Base-by-base conservation (phyloP, 2,329 filamentous ascomycete genomes). In the Penicillium glabrum region DNA sequence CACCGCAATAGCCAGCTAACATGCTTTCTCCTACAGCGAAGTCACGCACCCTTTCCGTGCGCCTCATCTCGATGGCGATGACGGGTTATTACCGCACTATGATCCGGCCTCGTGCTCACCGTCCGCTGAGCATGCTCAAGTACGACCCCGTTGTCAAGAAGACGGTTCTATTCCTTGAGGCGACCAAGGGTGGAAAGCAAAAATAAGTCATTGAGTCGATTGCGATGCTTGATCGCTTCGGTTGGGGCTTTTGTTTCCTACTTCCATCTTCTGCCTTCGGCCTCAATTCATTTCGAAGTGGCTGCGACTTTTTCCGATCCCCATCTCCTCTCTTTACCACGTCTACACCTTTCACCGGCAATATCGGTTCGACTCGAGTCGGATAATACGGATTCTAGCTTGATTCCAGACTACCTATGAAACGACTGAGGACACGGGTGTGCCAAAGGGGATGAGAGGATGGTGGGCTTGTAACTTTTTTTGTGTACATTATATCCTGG, bases 121-220 rank as follows among this genome's bases (percentile, higher is more conserved):
- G 89, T 45, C 93, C 96, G 55, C 85, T 99, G 78, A 96, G 92
- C 80, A 95, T 99, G 91, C 81, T 99, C 68, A 99, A 99, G 82
- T 99, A 99, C 78, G 95, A 99, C 74, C 95, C 95, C 43, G 93
- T 99, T 63, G 95, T 99, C 54, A 90, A 92, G 75, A 91, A 93
- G 81, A 90, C 96, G 79, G 95, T 99, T 31, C 83, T 99, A 29
- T 99, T 99, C 78, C 84, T 98, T 56, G 95, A 99, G 75, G 87
- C 90, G 72, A 97, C 96, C 74, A 89, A 91, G 73, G 89, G 88
- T 74, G 83, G 83, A 54, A 87, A 84, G 77, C 66, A 67, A 46
- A 74, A 73, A 68, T 77, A 68, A 69, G 54, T 29, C 5, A 19
- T 27, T 43, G 21, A 19, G 33, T 46, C 46, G n/a, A n/a, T 35